Evolutionary conservation across 2,329 filamentous ascomycete genomes (phyloP), one percentile per base, ranked within the genome.

Genomic region (Calonectria crousiana): DNA sequence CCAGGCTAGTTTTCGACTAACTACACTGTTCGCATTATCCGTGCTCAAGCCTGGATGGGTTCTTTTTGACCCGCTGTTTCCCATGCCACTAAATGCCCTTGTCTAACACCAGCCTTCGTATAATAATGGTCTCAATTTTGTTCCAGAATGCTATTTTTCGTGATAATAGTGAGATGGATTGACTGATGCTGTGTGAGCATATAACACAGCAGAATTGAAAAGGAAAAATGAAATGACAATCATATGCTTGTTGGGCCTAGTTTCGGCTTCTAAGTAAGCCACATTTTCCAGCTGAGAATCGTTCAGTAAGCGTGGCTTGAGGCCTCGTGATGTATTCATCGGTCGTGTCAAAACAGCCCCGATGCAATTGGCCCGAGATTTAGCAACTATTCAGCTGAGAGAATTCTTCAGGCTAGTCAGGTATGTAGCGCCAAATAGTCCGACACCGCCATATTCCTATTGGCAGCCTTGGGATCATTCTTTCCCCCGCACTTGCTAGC

Each of bases 221-320:
- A 20, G 1, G 2, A 41, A 14, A 41, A 41, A 18, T 41, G 16
- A 20, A 41, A 41, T 41, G 14, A 2, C 38, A 41, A 41, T 41
- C 38, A 8, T 20, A 41, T 41, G 38, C 13, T 14, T 26, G 32
- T 38, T 60, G 23, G 53, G 53, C 8, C 30, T 58, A 26, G 20
- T 23, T 23, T 58, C 30, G 14, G 30, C 53, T n/a, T 10, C 14
- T 20, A 23, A 16, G 18, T 32, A 36, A 58, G 53, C 53, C 53
- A 60, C 32, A 1, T 18, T 6, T n/a, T 38, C 13, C 20, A 60
- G 53, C 53, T 60, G 53, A 60, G 32, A 60, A 34, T 38, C 9
- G 32, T 38, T 60, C 53, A 60, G 53, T 60, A 60, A 60, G 53
- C 32, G 53, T 60, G 53, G 53, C 53, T 60, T 60, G 53, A 28